These are phyloP conservation scores for Aspergillus piperis DNA, from an alignment of 2,329 filamentous ascomycete species.

Conservation along the genomic window DNA sequence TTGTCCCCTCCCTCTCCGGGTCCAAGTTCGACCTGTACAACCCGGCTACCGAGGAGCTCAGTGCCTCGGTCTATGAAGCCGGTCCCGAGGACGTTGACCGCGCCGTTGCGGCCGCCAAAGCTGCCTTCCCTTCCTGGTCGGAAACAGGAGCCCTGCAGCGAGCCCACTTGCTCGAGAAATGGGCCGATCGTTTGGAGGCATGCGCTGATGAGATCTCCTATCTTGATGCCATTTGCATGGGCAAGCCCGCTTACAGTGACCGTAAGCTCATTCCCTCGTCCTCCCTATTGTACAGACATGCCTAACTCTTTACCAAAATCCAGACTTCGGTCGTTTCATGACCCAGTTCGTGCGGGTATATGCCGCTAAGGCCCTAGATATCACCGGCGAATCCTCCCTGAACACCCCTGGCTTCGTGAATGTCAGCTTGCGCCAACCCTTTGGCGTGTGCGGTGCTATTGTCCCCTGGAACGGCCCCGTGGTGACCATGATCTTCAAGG, in stretches of 20 bases:
- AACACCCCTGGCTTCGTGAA: conserved; percentile 22
- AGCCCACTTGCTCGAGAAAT: conserved; percentile 15
- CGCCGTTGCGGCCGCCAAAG: conserved; percentile 33
- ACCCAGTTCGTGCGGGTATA: neutral
- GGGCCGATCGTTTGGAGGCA: conserved; percentile 45
- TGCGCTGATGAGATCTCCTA: conserved; percentile 49
- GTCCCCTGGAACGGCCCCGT: conserved; percentile 58
- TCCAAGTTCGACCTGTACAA: conserved; percentile 38
- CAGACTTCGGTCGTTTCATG: conserved; percentile 43
- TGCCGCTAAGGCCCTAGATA: neutral
- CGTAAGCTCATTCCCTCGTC: neutral
- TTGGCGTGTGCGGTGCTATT: conserved; percentile 49
- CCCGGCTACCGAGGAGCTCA: conserved; percentile 33
- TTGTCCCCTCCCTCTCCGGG: conserved; percentile 28
- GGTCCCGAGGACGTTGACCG: conserved; percentile 35
- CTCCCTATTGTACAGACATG: neutral
- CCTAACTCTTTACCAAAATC: conserved; percentile 51
- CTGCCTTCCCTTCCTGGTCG: conserved; percentile 27
- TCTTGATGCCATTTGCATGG: neutral
- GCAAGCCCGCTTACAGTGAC: neutral
- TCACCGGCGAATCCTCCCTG: neutral
- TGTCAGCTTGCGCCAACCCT: conserved; percentile 33
- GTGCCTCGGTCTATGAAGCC: conserved; percentile 32
- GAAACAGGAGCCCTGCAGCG: conserved; percentile 26
- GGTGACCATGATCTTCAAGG: neutral